A percentile compares a stretch with the other conserved stretches of the same genome.
Conservation (phyloP, 345 rosid genomes). For the Sisymbrium altissimum region DNA sequence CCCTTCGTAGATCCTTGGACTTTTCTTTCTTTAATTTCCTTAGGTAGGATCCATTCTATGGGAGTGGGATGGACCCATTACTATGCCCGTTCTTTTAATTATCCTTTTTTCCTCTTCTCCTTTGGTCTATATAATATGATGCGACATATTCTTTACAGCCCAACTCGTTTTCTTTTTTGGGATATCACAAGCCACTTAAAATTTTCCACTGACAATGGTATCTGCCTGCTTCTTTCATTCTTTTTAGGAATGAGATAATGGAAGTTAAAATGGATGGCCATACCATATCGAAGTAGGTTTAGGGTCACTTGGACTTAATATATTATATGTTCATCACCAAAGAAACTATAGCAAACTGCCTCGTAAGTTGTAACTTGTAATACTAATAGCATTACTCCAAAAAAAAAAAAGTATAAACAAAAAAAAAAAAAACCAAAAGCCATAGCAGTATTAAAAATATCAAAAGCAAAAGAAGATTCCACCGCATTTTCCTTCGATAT, state of each 20-base stretch:
- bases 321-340: not conserved
- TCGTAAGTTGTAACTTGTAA: not conserved
- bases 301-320: not conserved
- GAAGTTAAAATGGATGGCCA: not conserved
- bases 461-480: constrained; percentile 22
- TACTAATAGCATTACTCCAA: not conserved
- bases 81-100: too few relatives aligned
- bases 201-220: not conserved
- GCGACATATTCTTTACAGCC: not conserved
- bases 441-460: not conserved
- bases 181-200: constrained; percentile 7
- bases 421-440: not conserved
- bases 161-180: constrained; percentile 1
- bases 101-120: not conserved
- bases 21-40: not conserved
- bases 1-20: constrained; percentile 6
- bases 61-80: not conserved
- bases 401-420: not conserved
- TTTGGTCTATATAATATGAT: not conserved
- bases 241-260: not conserved
- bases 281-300: not conserved
- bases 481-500: constrained; percentile 7
- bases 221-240: not conserved
- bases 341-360: not conserved
- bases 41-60: not conserved